A percentile compares a stretch with the other conserved stretches of the same genome.
Evolutionary conservation across 495 filamentous ascomycete species (phyloP).

Genomic region (Neurospora sp.): DNA sequence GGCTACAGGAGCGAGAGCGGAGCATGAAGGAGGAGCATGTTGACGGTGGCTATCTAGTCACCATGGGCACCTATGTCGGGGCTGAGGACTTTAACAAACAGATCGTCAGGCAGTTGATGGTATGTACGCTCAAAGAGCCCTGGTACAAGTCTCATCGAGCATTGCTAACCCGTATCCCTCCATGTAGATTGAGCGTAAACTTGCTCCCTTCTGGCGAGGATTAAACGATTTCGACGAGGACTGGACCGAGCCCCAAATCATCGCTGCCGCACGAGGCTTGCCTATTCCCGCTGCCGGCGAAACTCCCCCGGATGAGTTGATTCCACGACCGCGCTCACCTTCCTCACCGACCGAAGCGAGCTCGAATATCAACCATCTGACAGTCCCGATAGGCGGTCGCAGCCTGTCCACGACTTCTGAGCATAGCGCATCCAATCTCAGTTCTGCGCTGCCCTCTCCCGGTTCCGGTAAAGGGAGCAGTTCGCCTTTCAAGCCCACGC

Average conservation of each 20-base stretch:
- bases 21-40: slow-evolving; percentile 91
- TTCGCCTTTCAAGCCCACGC: slow-evolving; percentile 47
- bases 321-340: slow-evolving; percentile 33
- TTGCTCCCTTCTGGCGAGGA: slow-evolving; percentile 93
- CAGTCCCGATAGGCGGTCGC: slow-evolving; percentile 63
- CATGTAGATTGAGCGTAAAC: slow-evolving; percentile 71
- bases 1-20: slow-evolving; percentile 75
- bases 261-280: slow-evolving; percentile 80
- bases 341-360: slow-evolving; percentile 22
- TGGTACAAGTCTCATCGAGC: background rate
- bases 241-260: slow-evolving; percentile 90
- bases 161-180: slow-evolving; percentile 3
- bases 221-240: slow-evolving; percentile 78
- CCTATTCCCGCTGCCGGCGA: slow-evolving; percentile 78
- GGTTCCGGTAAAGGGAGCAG: slow-evolving; percentile 31
- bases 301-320: slow-evolving; percentile 58
- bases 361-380: slow-evolving; percentile 52
- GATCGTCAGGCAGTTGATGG: slow-evolving; percentile 86
- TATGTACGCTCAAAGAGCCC: slow-evolving; percentile 28
- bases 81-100: slow-evolving; percentile 88
- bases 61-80: slow-evolving; percentile 85
- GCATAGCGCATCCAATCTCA: slow-evolving; percentile 35
- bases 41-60: slow-evolving; percentile 91
- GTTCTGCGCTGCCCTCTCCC: slow-evolving; percentile 48
- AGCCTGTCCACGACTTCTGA: slow-evolving; percentile 72